phyloP scores from a whole-genome alignment of 148 eudicot species.

The Amaranthus cruentus region DNA sequence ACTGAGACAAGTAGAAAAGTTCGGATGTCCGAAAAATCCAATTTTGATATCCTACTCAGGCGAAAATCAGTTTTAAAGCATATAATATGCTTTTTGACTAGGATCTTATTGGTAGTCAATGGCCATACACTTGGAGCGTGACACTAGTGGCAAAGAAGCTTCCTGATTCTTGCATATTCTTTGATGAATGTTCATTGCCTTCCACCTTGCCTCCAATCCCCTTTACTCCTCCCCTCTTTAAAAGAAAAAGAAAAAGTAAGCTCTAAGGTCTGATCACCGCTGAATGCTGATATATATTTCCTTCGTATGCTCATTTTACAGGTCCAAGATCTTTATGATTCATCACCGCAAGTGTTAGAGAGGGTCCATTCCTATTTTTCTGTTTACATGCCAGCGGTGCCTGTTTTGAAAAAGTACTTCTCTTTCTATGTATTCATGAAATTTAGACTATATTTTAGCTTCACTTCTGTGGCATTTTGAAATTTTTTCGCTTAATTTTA shows the following conservation, averaged over 20 bases:
- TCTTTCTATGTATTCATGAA: slow-evolving; percentile 9
- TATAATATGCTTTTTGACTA: no score
- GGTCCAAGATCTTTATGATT: slow-evolving; percentile 59
- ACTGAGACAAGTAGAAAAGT: no score
- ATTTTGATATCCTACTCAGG: no score
- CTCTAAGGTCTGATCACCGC: not conserved
- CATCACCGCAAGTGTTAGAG: slow-evolving; percentile 51
- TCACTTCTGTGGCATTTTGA: not conserved
- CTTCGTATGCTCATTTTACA: slow-evolving; percentile 26
- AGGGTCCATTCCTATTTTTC: slow-evolving; percentile 68
- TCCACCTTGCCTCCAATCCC: no score
- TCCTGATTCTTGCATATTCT: no score
- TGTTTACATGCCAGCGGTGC: slow-evolving; percentile 66
- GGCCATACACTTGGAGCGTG: no score
- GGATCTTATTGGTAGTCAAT: no score
- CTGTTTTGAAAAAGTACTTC: slow-evolving; percentile 69
- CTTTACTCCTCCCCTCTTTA: no score
- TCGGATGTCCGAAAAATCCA: no score
- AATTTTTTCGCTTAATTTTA: not conserved
- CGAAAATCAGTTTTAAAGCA: no score
- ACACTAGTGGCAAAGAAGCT: no score
- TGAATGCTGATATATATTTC: not conserved
- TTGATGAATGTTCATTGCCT: no score
- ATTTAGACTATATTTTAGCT: not conserved
- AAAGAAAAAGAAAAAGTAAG: not conserved